Evolutionary conservation across 768 basidiomycete genomes (phyloP), one percentile per base, ranked within the genome.

Genomic region (Trametes coccinea): DNA sequence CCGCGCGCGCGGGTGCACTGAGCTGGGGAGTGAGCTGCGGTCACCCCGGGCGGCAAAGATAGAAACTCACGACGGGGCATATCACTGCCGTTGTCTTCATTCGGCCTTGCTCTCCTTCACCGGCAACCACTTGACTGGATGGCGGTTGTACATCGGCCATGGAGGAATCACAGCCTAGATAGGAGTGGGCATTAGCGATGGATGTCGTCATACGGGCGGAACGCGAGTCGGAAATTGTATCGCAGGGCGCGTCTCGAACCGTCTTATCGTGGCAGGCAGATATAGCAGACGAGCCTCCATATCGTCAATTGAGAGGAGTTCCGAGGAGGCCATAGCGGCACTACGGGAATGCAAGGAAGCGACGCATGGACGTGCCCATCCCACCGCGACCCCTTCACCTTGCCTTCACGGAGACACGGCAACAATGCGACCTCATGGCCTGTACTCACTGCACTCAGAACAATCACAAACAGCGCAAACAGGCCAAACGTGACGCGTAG

Each of bases 91-190:
- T 6, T 10, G 7, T 14, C 10, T 55, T 64, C 53, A 64, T 40
- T 56, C 44, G 1, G 49, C 16, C 30, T 71, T 59, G 60, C 63
- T 66, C 67, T 72, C 72, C 69, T 80, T 74, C 44, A 63, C 68
- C 3, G 84, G 78, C 16, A 88, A 73, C 88, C 87, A 89, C 63
- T 79, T 76, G 40, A 88, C 83, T 14, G 86, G 83, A 68, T 89
- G 80, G 13, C 71, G 72, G 64, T 85, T 88, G 74, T 78, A 89
- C 72, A 82, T 75, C 0, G 85, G 81, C 90, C 90, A 92, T 8
- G 86, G 85, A 0, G 90, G 90, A 4, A 92, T 61, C 11, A 85
- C 76, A 49, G 79, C 72, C 90, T 91, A 63, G 11, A 50, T 16
- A 47, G 37, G 50, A 17, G 60, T 17, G 22, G 27, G 14, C 1